phyloP scores from a whole-genome alignment of 805 yeast species.

The Wickerhamiella azymoides region DNA sequence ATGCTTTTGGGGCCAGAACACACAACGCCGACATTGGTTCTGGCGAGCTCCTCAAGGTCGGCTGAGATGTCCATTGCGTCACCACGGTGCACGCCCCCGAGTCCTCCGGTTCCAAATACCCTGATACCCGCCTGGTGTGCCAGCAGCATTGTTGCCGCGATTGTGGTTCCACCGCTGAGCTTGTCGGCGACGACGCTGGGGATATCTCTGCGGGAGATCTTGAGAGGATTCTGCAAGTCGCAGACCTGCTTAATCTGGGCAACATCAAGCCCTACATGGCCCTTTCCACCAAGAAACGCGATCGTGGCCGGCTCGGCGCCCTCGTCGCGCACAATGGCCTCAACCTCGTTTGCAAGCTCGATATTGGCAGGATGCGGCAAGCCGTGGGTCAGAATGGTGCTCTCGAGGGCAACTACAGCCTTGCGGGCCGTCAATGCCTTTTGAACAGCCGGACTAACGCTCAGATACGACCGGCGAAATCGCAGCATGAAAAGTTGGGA shows the following conservation, averaged over 20 bases:
- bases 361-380: slow-evolving; percentile 68
- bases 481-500: background rate
- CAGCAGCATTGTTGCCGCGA: slow-evolving; percentile 76
- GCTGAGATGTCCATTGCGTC: slow-evolving; percentile 70
- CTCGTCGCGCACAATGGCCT: slow-evolving; percentile 38
- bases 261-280: slow-evolving; percentile 48
- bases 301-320: slow-evolving; percentile 80
- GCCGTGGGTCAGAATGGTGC: slow-evolving; percentile 84
- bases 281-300: slow-evolving; percentile 59
- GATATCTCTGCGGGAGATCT: slow-evolving; percentile 71
- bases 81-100: slow-evolving; percentile 82
- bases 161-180: slow-evolving; percentile 78
- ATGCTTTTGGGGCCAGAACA: slow-evolving; percentile 88
- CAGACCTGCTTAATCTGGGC: slow-evolving; percentile 41
- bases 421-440: slow-evolving; percentile 42
- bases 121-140: slow-evolving; percentile 62
- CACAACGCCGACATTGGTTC: slow-evolving; percentile 78
- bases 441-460: slow-evolving; percentile 34
- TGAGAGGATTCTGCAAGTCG: slow-evolving; percentile 28
- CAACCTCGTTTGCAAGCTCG: slow-evolving; percentile 59
- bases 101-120: slow-evolving; percentile 86
- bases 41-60: slow-evolving; percentile 70
- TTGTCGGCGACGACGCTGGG: slow-evolving; percentile 51
- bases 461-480: slow-evolving; percentile 7
- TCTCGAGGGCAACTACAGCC: slow-evolving; percentile 75